phyloP scores from a whole-genome alignment of 371 early-diverging fungal genomes.

The Umbelopsis sp. region DNA sequence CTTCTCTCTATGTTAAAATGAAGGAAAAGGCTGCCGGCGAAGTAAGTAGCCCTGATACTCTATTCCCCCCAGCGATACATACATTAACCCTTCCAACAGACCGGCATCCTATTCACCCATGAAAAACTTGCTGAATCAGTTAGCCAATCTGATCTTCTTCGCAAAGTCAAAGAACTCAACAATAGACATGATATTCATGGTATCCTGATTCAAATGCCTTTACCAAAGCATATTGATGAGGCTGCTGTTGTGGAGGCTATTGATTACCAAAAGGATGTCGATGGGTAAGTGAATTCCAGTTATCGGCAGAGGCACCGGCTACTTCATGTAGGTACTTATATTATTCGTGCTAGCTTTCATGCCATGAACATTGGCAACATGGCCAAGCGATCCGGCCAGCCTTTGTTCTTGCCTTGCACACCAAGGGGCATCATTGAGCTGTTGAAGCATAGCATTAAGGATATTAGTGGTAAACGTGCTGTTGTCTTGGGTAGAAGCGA shows the following conservation, averaged over 20 bases:
- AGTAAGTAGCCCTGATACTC: slow-evolving; percentile 51
- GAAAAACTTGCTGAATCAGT: slow-evolving; percentile 54
- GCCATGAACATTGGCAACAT: slow-evolving; percentile 89
- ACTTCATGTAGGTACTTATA: not conserved
- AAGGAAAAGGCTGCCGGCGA: slow-evolving; percentile 88
- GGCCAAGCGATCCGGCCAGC: slow-evolving; percentile 74
- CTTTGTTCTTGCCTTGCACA: slow-evolving; percentile 91
- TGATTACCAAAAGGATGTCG: slow-evolving; percentile 89
- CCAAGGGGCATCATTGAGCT: slow-evolving; percentile 91
- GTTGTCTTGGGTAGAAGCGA: slow-evolving; percentile 94
- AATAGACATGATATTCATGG: slow-evolving; percentile 82
- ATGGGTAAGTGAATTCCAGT: slow-evolving; percentile 68
- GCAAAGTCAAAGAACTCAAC: slow-evolving; percentile 69
- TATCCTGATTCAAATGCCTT: slow-evolving; percentile 93
- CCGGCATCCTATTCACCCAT: slow-evolving; percentile 62
- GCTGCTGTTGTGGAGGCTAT: slow-evolving; percentile 82
- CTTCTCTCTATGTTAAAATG: slow-evolving; percentile 88
- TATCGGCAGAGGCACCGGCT: not conserved
- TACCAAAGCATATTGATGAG: slow-evolving; percentile 85
- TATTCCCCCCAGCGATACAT: not conserved
- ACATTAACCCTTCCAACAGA: slow-evolving; percentile 31
- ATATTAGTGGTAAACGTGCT: slow-evolving; percentile 76
- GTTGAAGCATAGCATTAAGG: slow-evolving; percentile 66
- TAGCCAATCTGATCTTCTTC: slow-evolving; percentile 56
- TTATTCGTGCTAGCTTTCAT: slow-evolving; percentile 68